A percentile compares a stretch with the other conserved stretches of the same genome.
Evolutionary conservation across 2,329 filamentous ascomycete genomes (phyloP).

Genomic region (Chaetomiaceae sp.): DNA sequence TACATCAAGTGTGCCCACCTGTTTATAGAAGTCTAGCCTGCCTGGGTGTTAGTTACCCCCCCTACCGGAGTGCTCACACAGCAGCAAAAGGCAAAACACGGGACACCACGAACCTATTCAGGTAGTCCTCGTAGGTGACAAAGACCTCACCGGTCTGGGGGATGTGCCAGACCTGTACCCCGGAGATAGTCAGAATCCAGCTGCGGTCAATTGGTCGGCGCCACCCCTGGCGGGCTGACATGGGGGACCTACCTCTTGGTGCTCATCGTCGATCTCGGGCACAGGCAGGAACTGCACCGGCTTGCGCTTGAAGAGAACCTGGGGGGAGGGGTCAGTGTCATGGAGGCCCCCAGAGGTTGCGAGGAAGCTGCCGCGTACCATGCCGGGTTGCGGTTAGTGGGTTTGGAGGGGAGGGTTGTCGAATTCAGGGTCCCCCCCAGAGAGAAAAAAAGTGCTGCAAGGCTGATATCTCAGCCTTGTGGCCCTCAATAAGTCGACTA

Average conservation of each 20-base stretch:
- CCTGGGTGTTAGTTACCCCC: conserved; percentile 32
- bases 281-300: conserved; percentile 77
- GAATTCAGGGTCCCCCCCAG: no score
- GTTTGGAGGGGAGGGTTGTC: neutral
- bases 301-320: conserved; percentile 97
- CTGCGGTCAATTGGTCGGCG: conserved; percentile 2
- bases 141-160: conserved; percentile 88
- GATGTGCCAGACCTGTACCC: conserved; percentile 81
- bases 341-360: conserved; percentile 13
- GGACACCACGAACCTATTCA: conserved; percentile 62
- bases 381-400: conserved; percentile 23
- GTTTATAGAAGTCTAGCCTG: conserved; percentile 90
- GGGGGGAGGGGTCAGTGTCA: conserved; percentile 24
- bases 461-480: conserved; percentile 25
- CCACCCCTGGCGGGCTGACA: conserved; percentile 7
- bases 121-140: conserved; percentile 79
- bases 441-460: conserved; percentile 21
- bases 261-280: conserved; percentile 72
- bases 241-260: conserved; percentile 64
- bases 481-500: conserved; percentile 1
- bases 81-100: neutral
- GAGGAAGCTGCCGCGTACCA: conserved; percentile 32
- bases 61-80: no score
- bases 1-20: conserved; percentile 52
- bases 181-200: conserved; percentile 16